Percentiles rank a stretch among this genome's conserved stretches.
Evolutionary conservation across 31 red algal species (phyloP).

Genomic region (Porphyra umbilicalis): DNA sequence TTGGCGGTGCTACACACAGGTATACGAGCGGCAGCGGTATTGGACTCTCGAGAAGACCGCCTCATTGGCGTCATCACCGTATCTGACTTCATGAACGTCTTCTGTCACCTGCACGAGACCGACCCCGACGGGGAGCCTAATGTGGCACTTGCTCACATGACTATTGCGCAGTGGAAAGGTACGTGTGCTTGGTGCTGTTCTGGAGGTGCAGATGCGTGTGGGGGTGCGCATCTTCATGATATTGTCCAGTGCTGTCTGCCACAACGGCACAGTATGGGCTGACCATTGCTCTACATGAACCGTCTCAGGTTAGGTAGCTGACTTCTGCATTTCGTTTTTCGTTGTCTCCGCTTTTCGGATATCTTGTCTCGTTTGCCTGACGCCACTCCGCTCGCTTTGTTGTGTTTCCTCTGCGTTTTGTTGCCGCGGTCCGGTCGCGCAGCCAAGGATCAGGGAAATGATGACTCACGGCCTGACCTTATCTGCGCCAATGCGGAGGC

Average conservation of each 20-base stretch:
- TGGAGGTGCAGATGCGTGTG: neutral
- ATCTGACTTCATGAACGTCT: neutral
- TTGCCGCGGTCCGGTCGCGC: neutral
- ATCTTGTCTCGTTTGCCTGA: neutral
- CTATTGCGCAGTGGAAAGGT: slow-evolving; percentile 3
- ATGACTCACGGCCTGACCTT: neutral
- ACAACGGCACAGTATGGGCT: too few relatives aligned
- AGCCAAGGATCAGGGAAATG: neutral
- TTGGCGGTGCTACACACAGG: neutral
- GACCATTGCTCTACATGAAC: too few relatives aligned
- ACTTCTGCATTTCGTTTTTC: neutral
- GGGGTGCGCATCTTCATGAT: too few relatives aligned
- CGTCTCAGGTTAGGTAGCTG: too few relatives aligned
- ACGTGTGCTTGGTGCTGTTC: neutral
- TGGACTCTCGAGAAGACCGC: neutral
- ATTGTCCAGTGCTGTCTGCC: too few relatives aligned
- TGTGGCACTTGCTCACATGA: neutral
- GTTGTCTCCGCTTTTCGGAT: neutral
- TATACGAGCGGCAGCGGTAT: neutral
- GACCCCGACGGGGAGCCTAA: neutral
- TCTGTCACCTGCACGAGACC: neutral
- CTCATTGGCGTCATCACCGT: neutral
- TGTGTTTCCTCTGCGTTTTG: neutral
- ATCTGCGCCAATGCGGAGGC: slow-evolving; percentile 23
- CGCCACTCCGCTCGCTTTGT: neutral